Percentiles rank a stretch among this genome's conserved stretches.
phyloP scores from a whole-genome alignment of 345 rosid genomes.

The Arabis alpina region DNA sequence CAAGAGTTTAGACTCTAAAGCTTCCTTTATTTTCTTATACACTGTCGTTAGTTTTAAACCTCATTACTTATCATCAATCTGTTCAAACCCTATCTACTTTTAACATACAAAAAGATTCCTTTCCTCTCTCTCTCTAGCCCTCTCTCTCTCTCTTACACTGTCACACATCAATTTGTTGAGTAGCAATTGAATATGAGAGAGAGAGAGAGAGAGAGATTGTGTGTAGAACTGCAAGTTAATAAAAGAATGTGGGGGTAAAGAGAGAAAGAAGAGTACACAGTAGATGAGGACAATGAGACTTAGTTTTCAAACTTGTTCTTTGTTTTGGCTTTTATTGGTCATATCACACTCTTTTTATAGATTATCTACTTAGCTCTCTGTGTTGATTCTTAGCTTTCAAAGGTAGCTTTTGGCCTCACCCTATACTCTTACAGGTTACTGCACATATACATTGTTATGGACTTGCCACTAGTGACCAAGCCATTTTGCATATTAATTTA shows the following conservation, averaged over 20 bases:
- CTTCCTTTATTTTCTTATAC: slow-evolving; percentile 38
- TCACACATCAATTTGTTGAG: slow-evolving; percentile 27
- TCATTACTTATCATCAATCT: slow-evolving; percentile 43
- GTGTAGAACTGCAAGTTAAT: slow-evolving; percentile 45
- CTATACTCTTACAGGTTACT: slow-evolving; percentile 42
- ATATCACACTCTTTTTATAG: slow-evolving; percentile 36
- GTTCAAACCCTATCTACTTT: slow-evolving; percentile 41
- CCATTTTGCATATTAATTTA: slow-evolving; percentile 27
- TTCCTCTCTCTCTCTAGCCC: slow-evolving; percentile 20
- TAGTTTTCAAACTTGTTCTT: slow-evolving; percentile 45
- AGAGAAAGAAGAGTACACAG: slow-evolving; percentile 36
- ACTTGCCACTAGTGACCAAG: slow-evolving; percentile 37
- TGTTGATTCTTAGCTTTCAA: slow-evolving; percentile 41
- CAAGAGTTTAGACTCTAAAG: slow-evolving; percentile 34
- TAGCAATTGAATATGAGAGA: slow-evolving; percentile 39
- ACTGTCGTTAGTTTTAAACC: slow-evolving; percentile 40
- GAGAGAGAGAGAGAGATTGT: slow-evolving; percentile 22
- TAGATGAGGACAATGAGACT: slow-evolving; percentile 49
- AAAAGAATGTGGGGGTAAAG: slow-evolving; percentile 42
- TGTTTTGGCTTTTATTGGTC: slow-evolving; percentile 43
- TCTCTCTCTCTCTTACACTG: slow-evolving; percentile 31
- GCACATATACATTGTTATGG: slow-evolving; percentile 43
- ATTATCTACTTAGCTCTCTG: slow-evolving; percentile 42
- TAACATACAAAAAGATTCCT: slow-evolving; percentile 42
- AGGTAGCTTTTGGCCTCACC: slow-evolving; percentile 46